phyloP scores from a whole-genome alignment of 306 rosid species.

The Dryas octopetala region DNA sequence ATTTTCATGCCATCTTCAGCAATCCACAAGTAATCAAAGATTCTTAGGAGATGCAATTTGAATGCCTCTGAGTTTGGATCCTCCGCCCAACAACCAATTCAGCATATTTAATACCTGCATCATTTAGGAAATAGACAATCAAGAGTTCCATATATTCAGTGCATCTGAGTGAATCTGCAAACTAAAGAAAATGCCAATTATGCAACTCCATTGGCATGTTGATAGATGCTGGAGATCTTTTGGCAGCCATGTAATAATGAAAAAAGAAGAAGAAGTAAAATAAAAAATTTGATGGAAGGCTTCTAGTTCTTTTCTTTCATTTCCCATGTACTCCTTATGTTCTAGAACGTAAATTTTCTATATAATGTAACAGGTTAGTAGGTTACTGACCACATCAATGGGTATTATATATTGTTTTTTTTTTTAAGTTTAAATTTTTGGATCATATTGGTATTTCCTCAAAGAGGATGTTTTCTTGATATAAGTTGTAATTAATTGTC shows the following conservation, averaged over 20 bases:
- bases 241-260: background rate
- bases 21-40: slow-evolving; percentile 74
- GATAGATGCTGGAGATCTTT: background rate
- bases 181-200: background rate
- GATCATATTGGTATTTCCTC: no score
- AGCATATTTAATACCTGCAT: slow-evolving; percentile 88
- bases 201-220: background rate
- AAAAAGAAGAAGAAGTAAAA: background rate
- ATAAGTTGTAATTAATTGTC: no score
- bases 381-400: no score
- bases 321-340: background rate
- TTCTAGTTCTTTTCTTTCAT: slow-evolving; percentile 6
- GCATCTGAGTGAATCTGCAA: background rate
- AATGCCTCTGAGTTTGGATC: slow-evolving; percentile 85
- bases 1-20: slow-evolving; percentile 98
- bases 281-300: background rate
- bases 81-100: slow-evolving; percentile 86
- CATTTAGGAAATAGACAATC: slow-evolving; percentile 27
- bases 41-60: slow-evolving; percentile 81
- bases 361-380: no score
- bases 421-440: no score
- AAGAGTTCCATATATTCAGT: background rate
- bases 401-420: no score
- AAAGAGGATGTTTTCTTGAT: no score
- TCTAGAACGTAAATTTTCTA: no score